Base-by-base conservation (phyloP, 129 eudicot species). In the Flaveria robusta region DNA sequence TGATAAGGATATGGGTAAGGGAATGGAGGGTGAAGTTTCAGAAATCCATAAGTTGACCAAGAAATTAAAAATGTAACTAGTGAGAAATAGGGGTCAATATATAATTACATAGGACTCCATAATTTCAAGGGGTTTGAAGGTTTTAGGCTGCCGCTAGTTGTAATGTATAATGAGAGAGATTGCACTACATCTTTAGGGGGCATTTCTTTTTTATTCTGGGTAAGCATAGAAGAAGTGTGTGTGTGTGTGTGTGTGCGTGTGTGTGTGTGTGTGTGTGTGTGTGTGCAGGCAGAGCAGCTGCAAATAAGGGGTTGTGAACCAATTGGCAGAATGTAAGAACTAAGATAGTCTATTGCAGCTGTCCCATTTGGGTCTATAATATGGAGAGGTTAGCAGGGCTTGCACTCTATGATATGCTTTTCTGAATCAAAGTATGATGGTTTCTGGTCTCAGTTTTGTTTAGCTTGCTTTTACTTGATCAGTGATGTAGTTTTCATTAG, bases 391-490 rank as follows among this genome's bases (percentile, higher is more conserved):
- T 60, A 60, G 8, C n/a, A 11, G 67, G 39, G 67, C 18, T 60
- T 24, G 41, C 39, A 3, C 41, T 27, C 24, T 24, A 60, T 60
- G 67, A 60, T 13, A 26, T 59, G 67, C 67, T 60, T 60, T 26
- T 24, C 67, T 60, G 41, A 26, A 26, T 14, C 67, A 60, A 24
- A 12, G 63, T 51, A 20, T 51, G 22, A n/a, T 51, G 22, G 23
- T 60, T 56, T 26, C 67, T 60, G 67, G 39, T 14, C 67, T 60
- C 2, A 9, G 67, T 60, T 60, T 60, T 60, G 66, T 60, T 60
- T 60, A 56, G 64, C 64, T 56, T 56, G 29, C 31, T 9, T 56
- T 56, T 20, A 26, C 41, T 27, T 60, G 18, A 14, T 56, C 64
- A 20, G 11, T 56, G 64, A 56, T 20, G 23, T 27, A 26, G 19